Conservation (phyloP, 768 basidiomycete genomes). For the Boletales sp. region DNA sequence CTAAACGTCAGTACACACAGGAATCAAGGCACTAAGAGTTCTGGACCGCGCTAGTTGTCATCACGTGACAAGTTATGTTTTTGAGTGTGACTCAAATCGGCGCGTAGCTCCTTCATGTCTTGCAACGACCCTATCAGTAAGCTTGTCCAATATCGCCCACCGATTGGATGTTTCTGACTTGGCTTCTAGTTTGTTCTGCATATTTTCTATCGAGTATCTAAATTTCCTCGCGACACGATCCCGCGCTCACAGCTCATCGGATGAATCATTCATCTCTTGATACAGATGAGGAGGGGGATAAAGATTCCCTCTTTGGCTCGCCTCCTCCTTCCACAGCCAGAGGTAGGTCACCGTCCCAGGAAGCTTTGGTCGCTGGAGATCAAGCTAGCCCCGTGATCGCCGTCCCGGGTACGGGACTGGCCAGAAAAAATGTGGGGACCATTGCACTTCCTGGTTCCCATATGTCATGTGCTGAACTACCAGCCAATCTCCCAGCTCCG, state of each 20-base stretch:
- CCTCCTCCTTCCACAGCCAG: constrained; percentile 68
- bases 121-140: not conserved
- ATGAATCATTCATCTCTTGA: constrained; percentile 13
- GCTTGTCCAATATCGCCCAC: not conserved
- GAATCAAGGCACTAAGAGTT: not conserved
- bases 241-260: constrained; percentile 17
- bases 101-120: not conserved
- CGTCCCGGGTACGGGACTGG: constrained; percentile 24
- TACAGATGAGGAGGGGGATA: constrained; percentile 39
- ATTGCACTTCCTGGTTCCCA: constrained; percentile 98
- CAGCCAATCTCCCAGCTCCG: constrained; percentile 75
- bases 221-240: constrained; percentile 5
- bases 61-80: not conserved
- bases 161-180: not conserved
- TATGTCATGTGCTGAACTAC: constrained; percentile 76
- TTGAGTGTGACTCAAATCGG: not conserved
- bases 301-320: constrained; percentile 76
- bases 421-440: constrained; percentile 78
- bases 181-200: constrained; percentile 1
- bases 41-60: too few species aligned
- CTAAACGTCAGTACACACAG: not conserved
- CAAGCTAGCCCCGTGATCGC: constrained; percentile 10
- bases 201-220: constrained; percentile 10
- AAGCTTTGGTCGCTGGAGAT: constrained; percentile 19
- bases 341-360: constrained; percentile 77